These are phyloP conservation scores for Clohesyomyces aquaticus DNA, from an alignment of 495 filamentous ascomycete species.

Conservation along the genomic window DNA sequence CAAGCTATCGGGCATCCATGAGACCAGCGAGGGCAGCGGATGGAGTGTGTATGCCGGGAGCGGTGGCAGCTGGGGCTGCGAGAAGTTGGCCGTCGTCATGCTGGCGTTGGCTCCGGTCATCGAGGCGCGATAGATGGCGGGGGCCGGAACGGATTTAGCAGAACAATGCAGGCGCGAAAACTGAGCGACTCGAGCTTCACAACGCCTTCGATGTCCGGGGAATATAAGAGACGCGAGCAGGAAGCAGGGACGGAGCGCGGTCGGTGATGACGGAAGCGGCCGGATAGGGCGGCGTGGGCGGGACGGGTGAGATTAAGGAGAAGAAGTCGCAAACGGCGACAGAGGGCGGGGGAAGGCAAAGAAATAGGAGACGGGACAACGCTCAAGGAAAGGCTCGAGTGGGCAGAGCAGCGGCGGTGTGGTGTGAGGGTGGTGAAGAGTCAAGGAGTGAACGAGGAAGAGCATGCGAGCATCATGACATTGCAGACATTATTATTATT, in stretches of 20 bases:
- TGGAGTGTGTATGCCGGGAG: slow-evolving; percentile 72
- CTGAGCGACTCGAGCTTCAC: too few relatives aligned
- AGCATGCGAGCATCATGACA: background rate
- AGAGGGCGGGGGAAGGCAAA: background rate
- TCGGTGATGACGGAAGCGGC: background rate
- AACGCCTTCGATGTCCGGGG: background rate
- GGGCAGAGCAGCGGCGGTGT: slow-evolving; percentile 23
- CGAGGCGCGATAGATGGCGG: too few relatives aligned
- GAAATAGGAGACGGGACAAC: background rate
- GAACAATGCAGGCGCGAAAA: too few relatives aligned
- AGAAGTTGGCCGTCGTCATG: slow-evolving; percentile 53
- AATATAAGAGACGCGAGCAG: background rate
- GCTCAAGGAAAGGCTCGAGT: slow-evolving; percentile 32
- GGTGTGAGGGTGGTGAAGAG: slow-evolving; percentile 25
- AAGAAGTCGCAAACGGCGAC: background rate
- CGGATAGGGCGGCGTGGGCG: slow-evolving; percentile 1
- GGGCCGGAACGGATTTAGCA: background rate
- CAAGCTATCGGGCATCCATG: slow-evolving; percentile 79
- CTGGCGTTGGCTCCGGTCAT: background rate
- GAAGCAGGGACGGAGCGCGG: background rate
- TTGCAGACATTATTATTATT: too few relatives aligned
- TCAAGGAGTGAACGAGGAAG: background rate
- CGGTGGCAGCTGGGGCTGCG: slow-evolving; percentile 66
- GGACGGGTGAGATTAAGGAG: slow-evolving; percentile 7
- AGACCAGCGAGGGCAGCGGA: slow-evolving; percentile 69